These are phyloP conservation scores for Creolimax fragrantissima DNA, from an alignment of 78 protist genomes.

Conservation along the genomic window DNA sequence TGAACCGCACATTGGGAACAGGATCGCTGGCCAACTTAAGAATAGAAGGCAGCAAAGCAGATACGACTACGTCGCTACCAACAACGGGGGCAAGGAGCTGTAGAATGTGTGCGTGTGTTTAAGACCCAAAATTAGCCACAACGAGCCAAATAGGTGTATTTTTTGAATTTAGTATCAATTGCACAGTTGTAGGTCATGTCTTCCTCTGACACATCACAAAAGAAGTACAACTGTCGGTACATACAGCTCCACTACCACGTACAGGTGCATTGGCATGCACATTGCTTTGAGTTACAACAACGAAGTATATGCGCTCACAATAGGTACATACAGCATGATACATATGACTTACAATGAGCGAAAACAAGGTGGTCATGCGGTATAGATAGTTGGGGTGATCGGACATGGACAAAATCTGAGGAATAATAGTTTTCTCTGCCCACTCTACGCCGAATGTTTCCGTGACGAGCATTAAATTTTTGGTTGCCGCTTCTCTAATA, in stretches of 20 bases:
- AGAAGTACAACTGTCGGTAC: too few relatives aligned
- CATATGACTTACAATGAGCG: slow-evolving; percentile 47
- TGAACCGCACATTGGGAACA: slow-evolving; percentile 89
- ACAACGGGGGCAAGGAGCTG: slow-evolving; percentile 52
- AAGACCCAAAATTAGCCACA: neutral
- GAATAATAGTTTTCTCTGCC: slow-evolving; percentile 67
- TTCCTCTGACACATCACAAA: too few relatives aligned
- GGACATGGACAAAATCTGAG: slow-evolving; percentile 48
- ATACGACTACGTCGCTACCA: slow-evolving; percentile 35
- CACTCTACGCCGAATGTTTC: slow-evolving; percentile 81
- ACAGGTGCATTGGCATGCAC: too few relatives aligned
- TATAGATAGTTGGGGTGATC: slow-evolving; percentile 68
- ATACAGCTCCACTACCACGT: too few relatives aligned
- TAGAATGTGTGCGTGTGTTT: too few relatives aligned
- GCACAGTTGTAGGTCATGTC: too few relatives aligned
- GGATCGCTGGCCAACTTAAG: slow-evolving; percentile 50
- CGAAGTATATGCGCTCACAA: too few relatives aligned
- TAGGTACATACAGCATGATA: too few relatives aligned
- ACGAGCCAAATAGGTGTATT: neutral
- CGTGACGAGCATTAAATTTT: neutral
- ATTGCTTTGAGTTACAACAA: too few relatives aligned
- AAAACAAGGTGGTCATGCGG: slow-evolving; percentile 82
- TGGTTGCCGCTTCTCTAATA: slow-evolving; percentile 80
- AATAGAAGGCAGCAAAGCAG: slow-evolving; percentile 54
- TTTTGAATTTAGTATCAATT: too few relatives aligned